Base-by-base conservation (phyloP, 2,329 filamentous ascomycete genomes). In the Cercospora zeina region DNA sequence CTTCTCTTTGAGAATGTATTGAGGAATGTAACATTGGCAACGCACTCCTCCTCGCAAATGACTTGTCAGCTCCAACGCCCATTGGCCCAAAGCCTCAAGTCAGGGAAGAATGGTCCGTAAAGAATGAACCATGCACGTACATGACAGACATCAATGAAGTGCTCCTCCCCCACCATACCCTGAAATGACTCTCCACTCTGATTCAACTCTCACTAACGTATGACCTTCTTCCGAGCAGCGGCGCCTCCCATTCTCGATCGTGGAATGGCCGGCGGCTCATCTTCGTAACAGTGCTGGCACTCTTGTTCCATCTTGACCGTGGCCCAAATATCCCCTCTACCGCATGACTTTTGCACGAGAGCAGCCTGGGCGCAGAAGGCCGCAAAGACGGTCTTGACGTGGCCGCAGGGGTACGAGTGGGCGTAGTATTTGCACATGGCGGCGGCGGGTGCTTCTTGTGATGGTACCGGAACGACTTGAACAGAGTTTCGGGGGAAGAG, bases 341-440 rank as follows among this genome's bases (percentile, higher is more conserved):
- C 65, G 64, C 75, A 77, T 1, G 70, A 62, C 21, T 67, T 70
- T 65, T 76, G 75, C 39, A 71, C 63, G 8, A 76, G 60, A 4
- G 72, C 72, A 10, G 69, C 73, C 8, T 66, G 60, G 0, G 72
- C 55, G 62, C 74, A 77, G 65, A 72, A 73, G 21, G 66, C 69
- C 16, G 74, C 73, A 61, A 76, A 75, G 55, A 76, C 71, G 10
- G 72, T 79, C 60, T 74, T 71, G 14, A 77, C 78, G 68, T 81
- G 79, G 49, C 78, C 78, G 69, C 79, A 81, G 13, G 71, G 69
- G 71, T 80, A 75, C 3, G 72, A 74, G 72, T 81, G 79, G 53
- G 78, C 79, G 70, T 80, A 79, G 71, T 79, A 80, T 69, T 75
- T 78, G 72, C 78, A 80, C 79, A 80, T 81, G 24, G 24, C 24